Conservation (phyloP, 2,329 filamentous ascomycete genomes). For the Neocucurbitaria cava region DNA sequence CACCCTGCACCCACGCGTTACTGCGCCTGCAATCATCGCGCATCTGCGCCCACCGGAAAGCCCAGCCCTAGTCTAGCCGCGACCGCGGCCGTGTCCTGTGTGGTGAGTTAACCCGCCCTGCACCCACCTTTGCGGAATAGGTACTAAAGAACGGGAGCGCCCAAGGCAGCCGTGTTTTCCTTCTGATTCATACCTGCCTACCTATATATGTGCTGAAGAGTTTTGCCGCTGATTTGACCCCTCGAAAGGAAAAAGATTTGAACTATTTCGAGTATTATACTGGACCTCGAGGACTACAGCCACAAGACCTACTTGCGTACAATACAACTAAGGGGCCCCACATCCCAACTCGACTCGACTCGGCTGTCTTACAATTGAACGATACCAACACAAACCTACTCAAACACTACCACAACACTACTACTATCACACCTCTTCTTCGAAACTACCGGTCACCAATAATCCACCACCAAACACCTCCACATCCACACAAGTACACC, state of each 20-base stretch:
- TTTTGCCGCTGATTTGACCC: background rate
- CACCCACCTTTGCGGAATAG: background rate
- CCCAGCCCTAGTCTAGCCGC: conserved; percentile 5
- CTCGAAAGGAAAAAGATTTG: background rate
- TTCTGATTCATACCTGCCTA: background rate
- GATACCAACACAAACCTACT: too few relatives aligned
- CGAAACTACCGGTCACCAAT: background rate
- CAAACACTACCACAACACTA: background rate
- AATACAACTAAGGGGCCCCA: too few relatives aligned
- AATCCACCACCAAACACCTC: too few relatives aligned
- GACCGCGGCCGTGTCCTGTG: too few relatives aligned
- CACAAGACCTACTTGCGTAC: background rate
- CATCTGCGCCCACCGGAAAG: conserved; percentile 1
- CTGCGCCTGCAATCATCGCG: conserved; percentile 9
- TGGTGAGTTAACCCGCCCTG: too few relatives aligned
- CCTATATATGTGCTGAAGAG: background rate
- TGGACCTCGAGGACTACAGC: background rate
- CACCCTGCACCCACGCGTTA: too few relatives aligned
- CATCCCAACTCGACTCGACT: conserved; percentile 1
- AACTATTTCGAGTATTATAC: too few relatives aligned
- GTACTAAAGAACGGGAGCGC: background rate
- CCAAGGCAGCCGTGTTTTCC: conserved; percentile 1
- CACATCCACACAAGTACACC: background rate
- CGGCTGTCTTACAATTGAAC: background rate
- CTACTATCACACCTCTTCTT: background rate